A percentile compares a stretch with the other conserved stretches of the same genome.
Conservation (phyloP, 169 alveolate species). For the Ichthyophthirius multifiliis region DNA sequence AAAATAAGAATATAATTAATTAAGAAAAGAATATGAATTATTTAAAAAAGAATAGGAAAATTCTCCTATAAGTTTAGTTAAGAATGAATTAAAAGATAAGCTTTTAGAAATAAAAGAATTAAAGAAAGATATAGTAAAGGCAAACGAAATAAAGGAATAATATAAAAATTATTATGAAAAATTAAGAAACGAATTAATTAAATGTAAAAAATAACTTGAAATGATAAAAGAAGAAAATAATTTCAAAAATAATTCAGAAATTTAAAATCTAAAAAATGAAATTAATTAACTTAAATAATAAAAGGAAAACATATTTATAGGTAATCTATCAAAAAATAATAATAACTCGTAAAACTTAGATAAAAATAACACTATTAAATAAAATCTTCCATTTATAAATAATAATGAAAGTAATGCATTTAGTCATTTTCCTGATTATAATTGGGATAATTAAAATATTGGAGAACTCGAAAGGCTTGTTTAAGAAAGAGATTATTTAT, state of each 20-base stretch:
- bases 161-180: slow-evolving; percentile 40
- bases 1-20: neutral
- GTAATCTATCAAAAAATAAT: neutral
- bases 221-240: neutral
- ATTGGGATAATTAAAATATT: slow-evolving; percentile 1
- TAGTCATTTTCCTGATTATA: too few species aligned
- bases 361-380: neutral
- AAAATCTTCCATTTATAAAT: neutral
- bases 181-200: slow-evolving; percentile 30
- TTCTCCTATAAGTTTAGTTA: slow-evolving; percentile 28
- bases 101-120: slow-evolving; percentile 20
- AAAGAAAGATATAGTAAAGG: slow-evolving; percentile 25
- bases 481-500: slow-evolving; percentile 50
- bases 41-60: slow-evolving; percentile 32
- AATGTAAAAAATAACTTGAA: slow-evolving; percentile 12
- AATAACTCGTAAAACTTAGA: neutral
- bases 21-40: slow-evolving; percentile 23
- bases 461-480: slow-evolving; percentile 45
- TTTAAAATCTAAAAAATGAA: slow-evolving; percentile 1
- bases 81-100: slow-evolving; percentile 17
- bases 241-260: neutral
- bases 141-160: slow-evolving; percentile 28
- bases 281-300: neutral
- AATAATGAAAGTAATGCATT: neutral
- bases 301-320: neutral